These are phyloP conservation scores for Tetrastigma voinierianum DNA, from an alignment of 164 flowering plant species.

Conservation along the genomic window DNA sequence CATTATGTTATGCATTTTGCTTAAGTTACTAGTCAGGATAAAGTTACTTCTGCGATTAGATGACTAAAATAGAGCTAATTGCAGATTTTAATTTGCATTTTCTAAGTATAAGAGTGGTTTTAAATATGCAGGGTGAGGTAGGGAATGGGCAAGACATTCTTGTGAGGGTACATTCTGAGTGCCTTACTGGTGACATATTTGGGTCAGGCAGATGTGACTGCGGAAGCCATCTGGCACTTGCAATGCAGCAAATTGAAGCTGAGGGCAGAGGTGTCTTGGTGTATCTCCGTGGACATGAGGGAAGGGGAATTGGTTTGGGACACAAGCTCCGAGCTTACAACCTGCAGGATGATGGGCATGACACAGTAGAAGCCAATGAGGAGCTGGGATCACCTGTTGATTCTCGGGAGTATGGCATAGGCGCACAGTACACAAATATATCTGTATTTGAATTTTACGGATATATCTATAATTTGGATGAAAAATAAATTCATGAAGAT, in stretches of 20 bases:
- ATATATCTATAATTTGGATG: too few species aligned
- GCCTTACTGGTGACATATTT: constrained; percentile 96
- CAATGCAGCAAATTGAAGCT: constrained; percentile 90
- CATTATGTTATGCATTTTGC: too few species aligned
- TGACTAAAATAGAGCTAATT: too few species aligned
- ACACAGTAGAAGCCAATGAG: constrained; percentile 97
- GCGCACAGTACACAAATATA: too few species aligned
- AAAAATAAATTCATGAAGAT: too few species aligned
- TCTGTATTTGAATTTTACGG: too few species aligned
- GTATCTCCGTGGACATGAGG: constrained; percentile 96
- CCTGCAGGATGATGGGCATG: constrained; percentile 90
- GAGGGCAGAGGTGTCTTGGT: constrained; percentile 87
- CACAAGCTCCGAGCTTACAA: constrained; percentile 98
- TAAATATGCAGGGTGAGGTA: constrained; percentile 69
- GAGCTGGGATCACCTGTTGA: constrained; percentile 93
- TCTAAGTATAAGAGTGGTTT: too few species aligned
- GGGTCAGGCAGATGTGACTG: constrained; percentile 97
- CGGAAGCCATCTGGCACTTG: constrained; percentile 88
- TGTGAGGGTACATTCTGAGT: constrained; percentile 97
- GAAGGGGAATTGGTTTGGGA: constrained; percentile 95
- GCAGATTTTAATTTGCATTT: too few species aligned
- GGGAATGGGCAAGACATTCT: constrained; percentile 95
- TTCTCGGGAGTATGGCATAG: constrained; percentile 96
- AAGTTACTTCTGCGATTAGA: too few species aligned
- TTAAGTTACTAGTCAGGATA: too few species aligned